Base-by-base conservation (phyloP, 257 asterid species). In the Penstemon eatonii region DNA sequence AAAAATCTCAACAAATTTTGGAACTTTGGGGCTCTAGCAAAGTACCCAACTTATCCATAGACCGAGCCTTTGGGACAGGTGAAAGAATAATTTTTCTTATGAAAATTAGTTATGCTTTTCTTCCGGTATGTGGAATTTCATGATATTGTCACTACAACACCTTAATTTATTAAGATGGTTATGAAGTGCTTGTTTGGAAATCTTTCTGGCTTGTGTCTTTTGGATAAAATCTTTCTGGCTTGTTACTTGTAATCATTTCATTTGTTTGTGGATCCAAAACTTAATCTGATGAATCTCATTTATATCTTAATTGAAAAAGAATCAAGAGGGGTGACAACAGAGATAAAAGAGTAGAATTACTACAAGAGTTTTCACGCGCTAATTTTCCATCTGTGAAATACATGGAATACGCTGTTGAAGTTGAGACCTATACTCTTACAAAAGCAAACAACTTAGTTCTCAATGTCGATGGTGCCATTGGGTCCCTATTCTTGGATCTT, bases 271-370 rank as follows among this genome's bases (percentile, higher is more conserved):
- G 60, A 61, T 67, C 68, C 58, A 15, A 68, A 59, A 67, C 60
- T 44, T 60, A 56, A 40, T 66, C 68, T 39, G 62, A 67, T 39
- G 53, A 59, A 50, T 60, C 42, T 19, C 40, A 6, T 66, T 76
- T 73, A 57, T 63, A 55, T 75, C 5, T 8, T 11, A 3, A 25
- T 75, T 42, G 7, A 45, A 58, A 81, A 65, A 94, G 99, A 83
- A 83, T 94, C 86, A 94, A 94, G 97, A 87, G 96, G 80, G 88
- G 93, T 45, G 99, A 94, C 95, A 94, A 94, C 89, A 89, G 97
- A 81, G 99, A 94, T 68, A 87, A 91, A 87, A 94, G 99, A 75
- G 99, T 94, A 62, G 97, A 91, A 68, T 69, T 94, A 57, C 86
- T 94, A 53, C 99, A 94, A 69, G 76, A 47, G 12, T 94, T 87